Conservation (phyloP, 23 red algal genomes). For the Gracilaria gracilis region DNA sequence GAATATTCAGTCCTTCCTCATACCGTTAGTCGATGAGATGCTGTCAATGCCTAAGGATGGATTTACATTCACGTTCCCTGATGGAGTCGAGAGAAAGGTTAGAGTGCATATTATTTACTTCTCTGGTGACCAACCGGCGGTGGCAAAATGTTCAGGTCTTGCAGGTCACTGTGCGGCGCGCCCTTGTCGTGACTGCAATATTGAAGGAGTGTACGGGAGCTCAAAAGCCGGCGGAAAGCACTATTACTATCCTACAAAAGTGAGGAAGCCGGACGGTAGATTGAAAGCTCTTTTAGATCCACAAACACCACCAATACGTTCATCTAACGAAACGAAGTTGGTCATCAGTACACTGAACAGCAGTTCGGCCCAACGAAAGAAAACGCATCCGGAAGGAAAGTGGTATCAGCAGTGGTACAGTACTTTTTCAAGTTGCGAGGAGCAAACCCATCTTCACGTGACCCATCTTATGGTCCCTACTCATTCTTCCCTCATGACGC, state of each 20-base stretch:
- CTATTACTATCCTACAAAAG: slow-evolving; percentile 19
- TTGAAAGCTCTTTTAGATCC: neutral
- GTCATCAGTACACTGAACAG: neutral
- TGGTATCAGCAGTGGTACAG: neutral
- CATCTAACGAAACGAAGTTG: neutral
- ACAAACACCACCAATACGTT: neutral
- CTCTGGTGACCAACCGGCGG: neutral
- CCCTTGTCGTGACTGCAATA: neutral
- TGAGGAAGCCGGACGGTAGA: neutral
- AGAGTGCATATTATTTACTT: slow-evolving; percentile 2
- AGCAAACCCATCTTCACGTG: neutral
- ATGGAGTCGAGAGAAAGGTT: neutral
- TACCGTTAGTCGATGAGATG: neutral
- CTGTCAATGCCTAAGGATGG: neutral
- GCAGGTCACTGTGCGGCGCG: neutral
- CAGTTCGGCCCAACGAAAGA: too few relatives aligned
- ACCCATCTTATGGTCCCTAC: neutral
- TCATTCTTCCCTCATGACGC: slow-evolving; percentile 19
- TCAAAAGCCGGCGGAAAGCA: neutral
- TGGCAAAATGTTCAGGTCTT: slow-evolving; percentile 8
- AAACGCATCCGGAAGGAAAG: neutral
- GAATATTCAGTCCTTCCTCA: slow-evolving; percentile 26
- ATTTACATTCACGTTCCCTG: neutral
- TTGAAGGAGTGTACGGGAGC: neutral
- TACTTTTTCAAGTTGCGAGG: neutral